Base-by-base conservation (phyloP, 148 eudicot species). In the Dianthus caryophyllus region DNA sequence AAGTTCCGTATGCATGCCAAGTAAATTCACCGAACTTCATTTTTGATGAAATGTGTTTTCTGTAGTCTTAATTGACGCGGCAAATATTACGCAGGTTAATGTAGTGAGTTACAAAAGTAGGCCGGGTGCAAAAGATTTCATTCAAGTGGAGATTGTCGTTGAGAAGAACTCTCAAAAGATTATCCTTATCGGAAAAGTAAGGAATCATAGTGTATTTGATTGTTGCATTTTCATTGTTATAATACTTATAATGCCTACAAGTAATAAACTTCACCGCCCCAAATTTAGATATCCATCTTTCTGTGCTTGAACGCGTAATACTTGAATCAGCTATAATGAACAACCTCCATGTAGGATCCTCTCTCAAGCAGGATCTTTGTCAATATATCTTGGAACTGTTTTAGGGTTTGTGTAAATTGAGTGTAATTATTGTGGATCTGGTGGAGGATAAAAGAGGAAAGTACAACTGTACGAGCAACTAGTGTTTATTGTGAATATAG, bases 1-100 rank as follows among this genome's bases (percentile, higher is more conserved):
- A 94, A 85, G 85, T 94, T 79, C 99, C 99, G 51, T 94, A 94
- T 65, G 97, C 97, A 54, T 86, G 89, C 66, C 99, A 94, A 97
- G 98, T 88, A 70, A 46, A 60, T 39, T 22, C 30, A 43, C 6
- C 66, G 4, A 26, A 26, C 26, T 50, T 41, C n/a, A 21, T 22
- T 44, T 41, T 63, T 16, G 15, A 38, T 22, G 33, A 22, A 26
- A 49, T 26, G 36, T 61, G 13, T 58, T 59, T 46, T 15, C 31
- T 26, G 43, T 25, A 33, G 43, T 20, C 26, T 30, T 29, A 58
- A 59, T 21, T 44, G 14, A 12, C 25, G 41, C 50, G 74, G 24
- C 44, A 44, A 41, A 24, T n/a, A 33, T 51, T 39, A 20, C 64
- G 70, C 87, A 94, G 98, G 99, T 90, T 41, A 90, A 94, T 81